Evolutionary conservation across 192 early-diverging fungal species (phyloP), one percentile per base, ranked within the genome.

Genomic region (Phycomyces nitens): DNA sequence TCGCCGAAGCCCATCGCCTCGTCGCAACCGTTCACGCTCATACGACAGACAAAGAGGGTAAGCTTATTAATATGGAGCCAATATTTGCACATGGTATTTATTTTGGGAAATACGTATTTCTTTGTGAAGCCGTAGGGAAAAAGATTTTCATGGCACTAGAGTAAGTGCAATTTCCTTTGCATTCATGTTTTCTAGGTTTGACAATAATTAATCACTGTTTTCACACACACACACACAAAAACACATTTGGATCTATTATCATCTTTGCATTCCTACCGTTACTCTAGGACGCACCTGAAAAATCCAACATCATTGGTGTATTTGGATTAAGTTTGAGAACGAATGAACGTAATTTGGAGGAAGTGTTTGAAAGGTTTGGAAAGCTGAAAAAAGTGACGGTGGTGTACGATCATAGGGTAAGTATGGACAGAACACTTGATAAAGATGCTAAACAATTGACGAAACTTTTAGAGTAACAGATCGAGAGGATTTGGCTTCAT

Each of bases 401-500:
- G 58, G 84, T 89, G n/a, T 79, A 84, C 53, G 84, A 89, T 60
- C 79, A 80, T 34, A 60, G 75, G 42, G 78, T 80, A 72, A 58
- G 68, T 64, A 29, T 47, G 7, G 7, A 34, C 29, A 34, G 29
- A 7, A 34, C 29, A 47, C 12, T 47, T 47, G 11, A 14, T 47
- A 47, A n/a, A 3, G 18, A 18, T 6, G 11, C 2, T 2, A n/a
- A 47, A n/a, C 2, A 18, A 18, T 11, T 47, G 12, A 47, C 12
- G 2, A 11, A 38, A 18, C 50, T 62, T 23, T 11, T 63, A 87
- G 87, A 78, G 72, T 20, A 70, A 79, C 27, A 67, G 84, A 51
- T 89, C 87, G 23, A 69, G 88, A 57, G 84, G 88, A 24, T 90
- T 87, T 76, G 88, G 86, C 3, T 90, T 90, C 63, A 77, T 90